Evolutionary conservation across 495 filamentous ascomycete species (phyloP).

Genomic region (Thermochaetoides thermophila): DNA sequence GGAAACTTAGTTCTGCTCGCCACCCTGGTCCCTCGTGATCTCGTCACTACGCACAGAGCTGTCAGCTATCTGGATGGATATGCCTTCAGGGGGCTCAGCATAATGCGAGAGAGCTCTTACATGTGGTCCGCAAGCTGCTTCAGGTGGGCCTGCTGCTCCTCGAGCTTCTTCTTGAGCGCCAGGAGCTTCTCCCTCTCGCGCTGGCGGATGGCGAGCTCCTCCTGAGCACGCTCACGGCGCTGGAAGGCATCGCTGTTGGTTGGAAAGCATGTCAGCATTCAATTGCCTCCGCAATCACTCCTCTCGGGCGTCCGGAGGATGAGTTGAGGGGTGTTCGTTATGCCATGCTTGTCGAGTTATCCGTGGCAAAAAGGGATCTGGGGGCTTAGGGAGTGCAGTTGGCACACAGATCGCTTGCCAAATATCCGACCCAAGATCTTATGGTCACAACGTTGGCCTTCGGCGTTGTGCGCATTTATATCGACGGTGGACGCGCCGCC

Average conservation of each 20-base stretch:
- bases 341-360: neutral
- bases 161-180: constrained; percentile 61
- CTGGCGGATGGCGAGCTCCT: constrained; percentile 68
- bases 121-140: constrained; percentile 74
- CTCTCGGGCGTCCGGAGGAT: too few relatives aligned
- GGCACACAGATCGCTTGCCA: neutral
- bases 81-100: too few relatives aligned
- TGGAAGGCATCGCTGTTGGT: constrained; percentile 67
- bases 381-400: neutral
- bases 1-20: constrained; percentile 70
- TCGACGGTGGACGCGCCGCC: too few relatives aligned
- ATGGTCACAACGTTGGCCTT: too few relatives aligned
- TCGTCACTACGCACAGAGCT: constrained; percentile 47
- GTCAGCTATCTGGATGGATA: too few relatives aligned
- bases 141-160: constrained; percentile 64
- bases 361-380: neutral
- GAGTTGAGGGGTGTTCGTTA: neutral
- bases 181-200: constrained; percentile 76
- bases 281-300: neutral
- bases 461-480: too few relatives aligned
- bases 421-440: too few relatives aligned
- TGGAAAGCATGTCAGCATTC: neutral
- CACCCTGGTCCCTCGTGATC: constrained; percentile 50
- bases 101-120: too few relatives aligned
- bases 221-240: constrained; percentile 74